A percentile compares a stretch with the other conserved stretches of the same genome.
These are phyloP conservation scores for Zymoseptoria crescenta DNA, from an alignment of 2,329 filamentous ascomycete genomes.

Conservation along the genomic window DNA sequence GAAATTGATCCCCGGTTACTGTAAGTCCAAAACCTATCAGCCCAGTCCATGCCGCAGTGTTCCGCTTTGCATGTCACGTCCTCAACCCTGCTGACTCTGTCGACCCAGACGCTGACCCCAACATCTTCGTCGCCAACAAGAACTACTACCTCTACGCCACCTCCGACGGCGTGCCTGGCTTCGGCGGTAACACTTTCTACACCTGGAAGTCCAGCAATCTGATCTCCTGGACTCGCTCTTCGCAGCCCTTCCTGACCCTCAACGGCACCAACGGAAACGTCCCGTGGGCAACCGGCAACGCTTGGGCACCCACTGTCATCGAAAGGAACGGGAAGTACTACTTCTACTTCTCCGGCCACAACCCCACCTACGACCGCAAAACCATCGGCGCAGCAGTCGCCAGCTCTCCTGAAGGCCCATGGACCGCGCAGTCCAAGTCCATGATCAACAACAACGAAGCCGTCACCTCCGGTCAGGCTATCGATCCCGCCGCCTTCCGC, in stretches of 20 bases:
- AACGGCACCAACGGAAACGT: slow-evolving; percentile 40
- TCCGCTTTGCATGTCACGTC: not conserved
- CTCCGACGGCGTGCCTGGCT: slow-evolving; percentile 39
- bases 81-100: slow-evolving; percentile 8
- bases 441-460: slow-evolving; percentile 24
- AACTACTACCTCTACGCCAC: slow-evolving; percentile 44
- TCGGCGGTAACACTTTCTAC: slow-evolving; percentile 43
- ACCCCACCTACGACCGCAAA: slow-evolving; percentile 22
- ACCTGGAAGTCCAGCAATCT: slow-evolving; percentile 42
- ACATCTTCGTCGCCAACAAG: slow-evolving; percentile 38
- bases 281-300: slow-evolving; percentile 33
- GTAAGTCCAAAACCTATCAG: not conserved
- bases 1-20: slow-evolving; percentile 14
- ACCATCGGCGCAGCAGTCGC: slow-evolving; percentile 25
- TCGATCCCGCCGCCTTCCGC: slow-evolving; percentile 22
- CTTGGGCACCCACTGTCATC: slow-evolving; percentile 25
- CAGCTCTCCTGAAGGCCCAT: slow-evolving; percentile 21
- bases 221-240: slow-evolving; percentile 35
- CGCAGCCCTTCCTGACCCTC: slow-evolving; percentile 39
- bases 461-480: slow-evolving; percentile 20
- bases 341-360: slow-evolving; percentile 28
- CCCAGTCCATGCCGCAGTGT: not conserved
- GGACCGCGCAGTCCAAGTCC: slow-evolving; percentile 18
- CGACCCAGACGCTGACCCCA: slow-evolving; percentile 38
- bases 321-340: slow-evolving; percentile 23